Evolutionary conservation across 2,329 filamentous ascomycete species (phyloP).

Genomic region (Coleophoma cylindrospora): DNA sequence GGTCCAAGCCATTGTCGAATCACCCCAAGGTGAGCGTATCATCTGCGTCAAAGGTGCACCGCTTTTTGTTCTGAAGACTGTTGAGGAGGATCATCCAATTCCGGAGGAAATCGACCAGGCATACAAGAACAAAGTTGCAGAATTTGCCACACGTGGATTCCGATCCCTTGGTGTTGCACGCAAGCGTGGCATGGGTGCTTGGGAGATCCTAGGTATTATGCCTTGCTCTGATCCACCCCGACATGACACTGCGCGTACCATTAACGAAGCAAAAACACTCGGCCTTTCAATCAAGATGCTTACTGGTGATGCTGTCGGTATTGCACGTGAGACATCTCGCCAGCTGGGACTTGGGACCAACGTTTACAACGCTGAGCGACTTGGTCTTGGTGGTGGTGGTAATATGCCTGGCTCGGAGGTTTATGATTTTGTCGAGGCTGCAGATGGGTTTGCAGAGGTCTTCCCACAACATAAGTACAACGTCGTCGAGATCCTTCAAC

Average conservation of each 20-base stretch:
- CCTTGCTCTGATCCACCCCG: constrained; percentile 89
- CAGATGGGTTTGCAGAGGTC: constrained; percentile 90
- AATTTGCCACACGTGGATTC: constrained; percentile 90
- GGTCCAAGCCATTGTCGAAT: constrained; percentile 78
- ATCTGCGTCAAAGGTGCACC: constrained; percentile 89
- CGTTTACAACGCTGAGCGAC: constrained; percentile 88
- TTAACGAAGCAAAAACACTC: constrained; percentile 82
- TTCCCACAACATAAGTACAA: constrained; percentile 96
- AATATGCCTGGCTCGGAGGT: constrained; percentile 92
- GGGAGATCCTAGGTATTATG: constrained; percentile 95
- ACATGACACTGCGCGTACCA: constrained; percentile 84
- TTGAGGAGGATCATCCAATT: constrained; percentile 79
- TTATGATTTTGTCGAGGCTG: constrained; percentile 92
- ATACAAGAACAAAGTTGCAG: constrained; percentile 89
- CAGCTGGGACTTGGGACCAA: constrained; percentile 90
- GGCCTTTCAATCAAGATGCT: constrained; percentile 94
- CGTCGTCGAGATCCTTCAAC: constrained; percentile 88
- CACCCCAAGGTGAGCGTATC: constrained; percentile 77
- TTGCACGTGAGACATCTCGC: constrained; percentile 85
- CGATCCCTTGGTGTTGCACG: constrained; percentile 89
- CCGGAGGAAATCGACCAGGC: constrained; percentile 71
- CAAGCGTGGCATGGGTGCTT: constrained; percentile 74
- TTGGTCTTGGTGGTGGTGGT: constrained; percentile 83
- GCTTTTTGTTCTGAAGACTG: constrained; percentile 80
- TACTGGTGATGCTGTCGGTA: constrained; percentile 90